These are phyloP conservation scores for Candida methanosorbosa DNA, from an alignment of 805 yeast genomes.

Conservation along the genomic window DNA sequence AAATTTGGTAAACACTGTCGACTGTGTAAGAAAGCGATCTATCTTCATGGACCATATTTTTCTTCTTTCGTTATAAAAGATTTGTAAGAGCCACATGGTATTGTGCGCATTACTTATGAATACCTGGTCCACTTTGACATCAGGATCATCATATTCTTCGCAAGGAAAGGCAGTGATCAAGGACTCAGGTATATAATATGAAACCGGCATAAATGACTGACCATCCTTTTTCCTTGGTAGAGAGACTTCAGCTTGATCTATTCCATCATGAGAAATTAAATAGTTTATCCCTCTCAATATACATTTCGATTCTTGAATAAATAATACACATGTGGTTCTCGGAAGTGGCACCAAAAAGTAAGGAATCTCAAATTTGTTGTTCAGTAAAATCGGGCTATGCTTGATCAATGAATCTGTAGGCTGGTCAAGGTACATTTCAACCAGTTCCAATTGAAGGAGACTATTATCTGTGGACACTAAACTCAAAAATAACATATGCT, in stretches of 20 bases:
- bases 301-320: conserved; percentile 16
- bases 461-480: conserved; percentile 13
- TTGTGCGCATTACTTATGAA: conserved; percentile 14
- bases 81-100: conserved; percentile 18
- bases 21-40: conserved; percentile 14
- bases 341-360: conserved; percentile 15
- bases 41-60: conserved; percentile 10
- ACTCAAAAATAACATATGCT: conserved; percentile 14
- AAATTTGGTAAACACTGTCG: conserved; percentile 13
- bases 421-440: conserved; percentile 11
- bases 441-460: conserved; percentile 15
- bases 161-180: conserved; percentile 9
- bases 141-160: conserved; percentile 10
- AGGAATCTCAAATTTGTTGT: conserved; percentile 21
- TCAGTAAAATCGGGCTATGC: conserved; percentile 6
- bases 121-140: conserved; percentile 18
- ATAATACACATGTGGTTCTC: conserved; percentile 15
- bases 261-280: conserved; percentile 18
- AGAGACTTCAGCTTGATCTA: conserved; percentile 11
- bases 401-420: conserved; percentile 1
- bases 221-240: conserved; percentile 4
- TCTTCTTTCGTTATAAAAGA: conserved; percentile 10
- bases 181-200: conserved; percentile 17
- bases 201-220: conserved; percentile 5
- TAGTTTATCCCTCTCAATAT: conserved; percentile 16